These are phyloP conservation scores for Ustilago loliicola DNA, from an alignment of 1,284 basidiomycete genomes.

Conservation along the genomic window DNA sequence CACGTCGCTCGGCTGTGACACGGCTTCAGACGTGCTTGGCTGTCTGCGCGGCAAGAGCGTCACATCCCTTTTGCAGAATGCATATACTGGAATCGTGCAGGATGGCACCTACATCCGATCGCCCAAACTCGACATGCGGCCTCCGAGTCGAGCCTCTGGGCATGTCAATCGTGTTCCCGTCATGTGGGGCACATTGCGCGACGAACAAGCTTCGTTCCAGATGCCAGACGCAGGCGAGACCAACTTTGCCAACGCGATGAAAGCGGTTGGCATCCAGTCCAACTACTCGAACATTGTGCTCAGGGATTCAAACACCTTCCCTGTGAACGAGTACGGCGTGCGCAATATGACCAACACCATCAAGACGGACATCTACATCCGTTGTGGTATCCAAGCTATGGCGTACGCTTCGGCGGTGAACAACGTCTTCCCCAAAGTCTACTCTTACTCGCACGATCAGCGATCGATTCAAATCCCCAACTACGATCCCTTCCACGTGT, in stretches of 20 bases:
- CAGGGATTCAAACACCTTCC: slow-evolving; percentile 35
- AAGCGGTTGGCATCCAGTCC: slow-evolving; percentile 39
- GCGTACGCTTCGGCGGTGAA: slow-evolving; percentile 45
- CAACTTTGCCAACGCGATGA: slow-evolving; percentile 41
- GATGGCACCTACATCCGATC: slow-evolving; percentile 48
- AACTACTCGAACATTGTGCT: slow-evolving; percentile 46
- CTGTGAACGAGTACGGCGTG: slow-evolving; percentile 31
- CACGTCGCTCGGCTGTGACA: slow-evolving; percentile 35
- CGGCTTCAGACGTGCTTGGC: slow-evolving; percentile 35
- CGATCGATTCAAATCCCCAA: slow-evolving; percentile 46
- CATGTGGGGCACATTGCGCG: slow-evolving; percentile 54
- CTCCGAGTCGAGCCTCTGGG: slow-evolving; percentile 18
- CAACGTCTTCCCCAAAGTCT: slow-evolving; percentile 46
- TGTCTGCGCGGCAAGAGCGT: slow-evolving; percentile 49
- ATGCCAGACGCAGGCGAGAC: slow-evolving; percentile 46
- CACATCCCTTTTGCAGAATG: slow-evolving; percentile 19
- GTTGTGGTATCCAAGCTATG: slow-evolving; percentile 48
- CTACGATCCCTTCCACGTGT: slow-evolving; percentile 41
- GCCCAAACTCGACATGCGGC: slow-evolving; percentile 43
- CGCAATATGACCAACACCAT: slow-evolving; percentile 44
- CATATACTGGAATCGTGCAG: slow-evolving; percentile 21
- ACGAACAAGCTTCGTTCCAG: slow-evolving; percentile 53
- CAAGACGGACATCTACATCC: slow-evolving; percentile 45
- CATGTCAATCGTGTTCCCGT: slow-evolving; percentile 55
- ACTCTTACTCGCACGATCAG: slow-evolving; percentile 42